phyloP scores from a whole-genome alignment of 495 filamentous ascomycete species.

The Penicillium coffeae region DNA sequence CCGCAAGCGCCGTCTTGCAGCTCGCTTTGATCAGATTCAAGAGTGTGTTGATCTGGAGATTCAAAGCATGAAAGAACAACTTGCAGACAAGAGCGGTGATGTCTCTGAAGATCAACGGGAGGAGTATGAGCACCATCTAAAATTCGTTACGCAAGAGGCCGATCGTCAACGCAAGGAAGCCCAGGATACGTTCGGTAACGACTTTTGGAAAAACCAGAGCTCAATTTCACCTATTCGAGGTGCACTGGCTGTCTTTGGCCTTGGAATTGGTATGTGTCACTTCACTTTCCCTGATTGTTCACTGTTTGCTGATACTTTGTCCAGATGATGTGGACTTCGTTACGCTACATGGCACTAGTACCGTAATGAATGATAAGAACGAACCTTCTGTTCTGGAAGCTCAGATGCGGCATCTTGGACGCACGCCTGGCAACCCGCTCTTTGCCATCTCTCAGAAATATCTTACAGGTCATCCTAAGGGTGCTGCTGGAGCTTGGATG shows the following conservation, averaged over 20 bases:
- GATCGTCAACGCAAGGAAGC: constrained; percentile 87
- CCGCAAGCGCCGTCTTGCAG: constrained; percentile 86
- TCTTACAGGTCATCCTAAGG: constrained; percentile 97
- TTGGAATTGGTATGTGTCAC: no score
- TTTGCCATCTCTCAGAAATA: constrained; percentile 99
- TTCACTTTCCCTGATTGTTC: no score
- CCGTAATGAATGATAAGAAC: constrained; percentile 99
- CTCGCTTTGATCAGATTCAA: constrained; percentile 85
- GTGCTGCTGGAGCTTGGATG: constrained; percentile 99
- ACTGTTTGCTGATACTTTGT: no score
- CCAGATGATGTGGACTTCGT: constrained; percentile 92
- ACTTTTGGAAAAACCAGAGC: constrained; percentile 94
- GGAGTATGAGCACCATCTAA: constrained; percentile 78
- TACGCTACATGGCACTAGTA: constrained; percentile 98
- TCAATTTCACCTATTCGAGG: constrained; percentile 92
- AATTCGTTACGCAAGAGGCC: constrained; percentile 86
- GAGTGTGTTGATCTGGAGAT: constrained; percentile 94
- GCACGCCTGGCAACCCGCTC: constrained; percentile 91
- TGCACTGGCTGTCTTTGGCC: constrained; percentile 92
- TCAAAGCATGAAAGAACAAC: constrained; percentile 86
- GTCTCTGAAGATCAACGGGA: constrained; percentile 69
- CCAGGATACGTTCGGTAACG: constrained; percentile 86
- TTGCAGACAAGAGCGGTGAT: constrained; percentile 75
- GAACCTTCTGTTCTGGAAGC: constrained; percentile 97
- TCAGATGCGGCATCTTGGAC: constrained; percentile 90